These are phyloP conservation scores for Ogataea pini DNA, from an alignment of 805 yeast genomes.

Conservation along the genomic window DNA sequence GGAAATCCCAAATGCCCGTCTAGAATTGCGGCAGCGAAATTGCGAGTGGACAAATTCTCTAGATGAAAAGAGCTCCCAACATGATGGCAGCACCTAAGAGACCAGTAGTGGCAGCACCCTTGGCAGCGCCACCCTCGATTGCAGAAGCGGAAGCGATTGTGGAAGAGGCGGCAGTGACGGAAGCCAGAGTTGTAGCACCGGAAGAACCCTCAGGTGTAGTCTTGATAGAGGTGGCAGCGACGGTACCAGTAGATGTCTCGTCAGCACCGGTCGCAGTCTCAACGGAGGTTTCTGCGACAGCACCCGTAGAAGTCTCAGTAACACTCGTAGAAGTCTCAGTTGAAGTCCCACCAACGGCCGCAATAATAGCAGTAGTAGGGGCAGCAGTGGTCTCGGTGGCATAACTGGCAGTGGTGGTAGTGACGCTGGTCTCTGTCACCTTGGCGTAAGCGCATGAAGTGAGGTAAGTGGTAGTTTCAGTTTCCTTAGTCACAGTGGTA, in stretches of 20 bases:
- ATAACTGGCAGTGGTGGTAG: constrained; percentile 9
- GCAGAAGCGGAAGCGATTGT: constrained; percentile 20
- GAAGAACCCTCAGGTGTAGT: constrained; percentile 9
- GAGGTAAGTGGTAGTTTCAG: constrained; percentile 7
- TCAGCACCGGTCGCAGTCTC: constrained; percentile 11
- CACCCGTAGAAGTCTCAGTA: constrained; percentile 3
- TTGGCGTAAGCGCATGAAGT: constrained; percentile 8
- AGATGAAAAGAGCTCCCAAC: constrained; percentile 26
- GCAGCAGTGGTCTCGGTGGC: constrained; percentile 11
- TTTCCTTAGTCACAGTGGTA: constrained; percentile 18
- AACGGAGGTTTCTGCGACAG: constrained; percentile 7
- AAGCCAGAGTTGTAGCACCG: constrained; percentile 14
- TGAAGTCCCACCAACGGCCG: constrained; percentile 3
- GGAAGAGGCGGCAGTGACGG: constrained; percentile 13
- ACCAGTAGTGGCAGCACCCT: constrained; percentile 27
- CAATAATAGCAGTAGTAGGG: constrained; percentile 15
- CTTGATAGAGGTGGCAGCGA: constrained; percentile 9
- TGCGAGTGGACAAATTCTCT: constrained; percentile 7
- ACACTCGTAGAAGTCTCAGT: constrained; percentile 4
- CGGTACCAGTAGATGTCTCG: constrained; percentile 7
- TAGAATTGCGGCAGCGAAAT: constrained; percentile 7
- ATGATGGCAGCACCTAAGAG: constrained; percentile 26
- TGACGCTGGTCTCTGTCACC: constrained; percentile 2
- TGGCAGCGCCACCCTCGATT: constrained; percentile 26
- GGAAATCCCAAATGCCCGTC: constrained; percentile 12